These are phyloP conservation scores for Plectranthus barbatus DNA, from an alignment of 257 asterid genomes.

Conservation along the genomic window DNA sequence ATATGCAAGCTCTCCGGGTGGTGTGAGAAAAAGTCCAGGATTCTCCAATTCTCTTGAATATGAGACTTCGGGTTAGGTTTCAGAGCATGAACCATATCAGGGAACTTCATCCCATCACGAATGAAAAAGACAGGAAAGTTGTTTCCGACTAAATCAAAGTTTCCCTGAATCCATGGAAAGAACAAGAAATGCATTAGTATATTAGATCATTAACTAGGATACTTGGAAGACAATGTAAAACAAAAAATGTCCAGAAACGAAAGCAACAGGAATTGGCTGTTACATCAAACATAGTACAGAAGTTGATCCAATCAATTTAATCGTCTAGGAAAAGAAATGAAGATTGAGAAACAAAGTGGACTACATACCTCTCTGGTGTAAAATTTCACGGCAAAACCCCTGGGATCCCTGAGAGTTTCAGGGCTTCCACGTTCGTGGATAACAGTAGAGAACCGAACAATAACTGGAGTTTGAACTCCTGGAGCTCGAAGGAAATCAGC, in stretches of 20 bases:
- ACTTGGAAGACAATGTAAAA: background rate
- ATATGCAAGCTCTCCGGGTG: constrained; percentile 84
- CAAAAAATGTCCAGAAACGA: background rate
- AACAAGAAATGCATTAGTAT: background rate
- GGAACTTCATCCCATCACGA: constrained; percentile 93
- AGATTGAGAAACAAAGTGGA: background rate
- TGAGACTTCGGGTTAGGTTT: constrained; percentile 95
- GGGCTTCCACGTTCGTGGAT: constrained; percentile 99
- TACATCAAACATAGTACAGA: background rate
- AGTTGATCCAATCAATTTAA: background rate
- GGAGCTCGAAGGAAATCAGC: constrained; percentile 99
- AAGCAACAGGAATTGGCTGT: background rate
- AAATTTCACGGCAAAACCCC: constrained; percentile 59
- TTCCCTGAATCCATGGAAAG: constrained; percentile 48
- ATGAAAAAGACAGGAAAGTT: constrained; percentile 88
- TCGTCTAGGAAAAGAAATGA: background rate
- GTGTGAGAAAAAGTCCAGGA: constrained; percentile 88
- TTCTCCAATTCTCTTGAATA: constrained; percentile 93
- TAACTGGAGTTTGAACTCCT: constrained; percentile 91
- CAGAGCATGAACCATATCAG: constrained; percentile 81
- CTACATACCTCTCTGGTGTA: constrained; percentile 40
- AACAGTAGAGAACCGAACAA: constrained; percentile 90
- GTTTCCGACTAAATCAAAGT: constrained; percentile 96
- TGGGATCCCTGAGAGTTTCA: constrained; percentile 88
- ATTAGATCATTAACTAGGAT: background rate